phyloP scores from a whole-genome alignment of 805 yeast species.

The Candida saitoana region DNA sequence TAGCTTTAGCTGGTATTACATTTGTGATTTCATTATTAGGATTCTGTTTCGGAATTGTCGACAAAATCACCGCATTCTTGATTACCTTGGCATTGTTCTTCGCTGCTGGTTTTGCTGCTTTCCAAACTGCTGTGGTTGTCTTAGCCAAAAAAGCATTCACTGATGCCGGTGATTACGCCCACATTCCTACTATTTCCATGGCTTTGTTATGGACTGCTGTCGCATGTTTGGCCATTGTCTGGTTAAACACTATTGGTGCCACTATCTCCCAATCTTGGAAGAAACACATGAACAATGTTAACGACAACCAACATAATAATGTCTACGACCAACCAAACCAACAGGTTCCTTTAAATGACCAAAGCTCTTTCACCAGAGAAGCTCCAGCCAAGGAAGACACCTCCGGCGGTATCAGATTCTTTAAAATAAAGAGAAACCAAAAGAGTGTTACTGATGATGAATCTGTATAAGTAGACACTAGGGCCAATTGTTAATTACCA shows the following conservation, averaged over 20 bases:
- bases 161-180: slow-evolving; percentile 38
- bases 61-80: slow-evolving; percentile 51
- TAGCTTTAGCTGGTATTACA: slow-evolving; percentile 61
- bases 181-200: slow-evolving; percentile 53
- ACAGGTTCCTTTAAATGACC: slow-evolving; percentile 32
- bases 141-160: slow-evolving; percentile 69
- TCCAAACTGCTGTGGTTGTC: slow-evolving; percentile 75
- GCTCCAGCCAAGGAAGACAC: slow-evolving; percentile 34
- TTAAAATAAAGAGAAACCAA: slow-evolving; percentile 61
- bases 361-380: slow-evolving; percentile 40
- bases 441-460: slow-evolving; percentile 39
- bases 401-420: slow-evolving; percentile 65
- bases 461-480: slow-evolving; percentile 35
- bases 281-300: slow-evolving; percentile 43
- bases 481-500: no score
- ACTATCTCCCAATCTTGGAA: slow-evolving; percentile 47
- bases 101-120: slow-evolving; percentile 58
- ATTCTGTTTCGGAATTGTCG: slow-evolving; percentile 52
- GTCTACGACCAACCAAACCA: slow-evolving; percentile 14
- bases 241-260: slow-evolving; percentile 50
- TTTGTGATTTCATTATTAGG: slow-evolving; percentile 53
- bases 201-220: slow-evolving; percentile 73
- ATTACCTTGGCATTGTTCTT: slow-evolving; percentile 50
- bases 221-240: slow-evolving; percentile 46
- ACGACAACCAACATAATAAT: slow-evolving; percentile 21